A percentile compares a stretch with the other conserved stretches of the same genome.
These are phyloP conservation scores for button mushroom (Agaricus bisporus) DNA, from an alignment of 768 basidiomycete genomes.

Conservation along the genomic window DNA sequence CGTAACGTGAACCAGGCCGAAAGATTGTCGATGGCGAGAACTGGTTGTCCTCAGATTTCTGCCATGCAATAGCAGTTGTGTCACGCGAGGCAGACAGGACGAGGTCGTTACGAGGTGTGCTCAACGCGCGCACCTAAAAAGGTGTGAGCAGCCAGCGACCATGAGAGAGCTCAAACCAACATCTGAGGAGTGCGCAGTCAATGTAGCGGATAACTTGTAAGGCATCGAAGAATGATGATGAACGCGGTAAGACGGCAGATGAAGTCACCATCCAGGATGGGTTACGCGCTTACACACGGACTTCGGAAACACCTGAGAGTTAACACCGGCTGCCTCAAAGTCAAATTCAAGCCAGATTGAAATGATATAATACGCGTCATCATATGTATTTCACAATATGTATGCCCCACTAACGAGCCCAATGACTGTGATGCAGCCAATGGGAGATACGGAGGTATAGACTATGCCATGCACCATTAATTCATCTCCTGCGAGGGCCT, in stretches of 20 bases:
- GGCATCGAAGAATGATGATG: constrained; percentile 17
- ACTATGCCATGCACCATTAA: constrained; percentile 84
- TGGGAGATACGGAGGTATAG: constrained; percentile 88
- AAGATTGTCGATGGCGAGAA: constrained; percentile 54
- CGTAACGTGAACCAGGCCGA: constrained; percentile 63
- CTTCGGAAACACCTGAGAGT: no score
- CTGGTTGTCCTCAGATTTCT: constrained; percentile 37
- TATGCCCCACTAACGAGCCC: constrained; percentile 87
- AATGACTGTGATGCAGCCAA: constrained; percentile 45
- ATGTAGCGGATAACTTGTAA: constrained; percentile 26
- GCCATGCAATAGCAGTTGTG: constrained; percentile 86
- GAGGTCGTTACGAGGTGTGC: constrained; percentile 67
- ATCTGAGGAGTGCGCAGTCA: constrained; percentile 26
- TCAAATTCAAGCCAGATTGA: no score
- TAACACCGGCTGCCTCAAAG: no score
- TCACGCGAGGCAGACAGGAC: constrained; percentile 91
- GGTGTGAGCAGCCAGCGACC: constrained; percentile 10
- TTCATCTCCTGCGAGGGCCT: constrained; percentile 89
- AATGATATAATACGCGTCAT: no score
- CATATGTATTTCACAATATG: constrained; percentile 33
- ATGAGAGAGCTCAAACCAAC: constrained; percentile 14
- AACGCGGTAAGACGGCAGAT: not conserved
- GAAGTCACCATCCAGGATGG: not conserved
- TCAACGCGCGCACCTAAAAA: constrained; percentile 75
- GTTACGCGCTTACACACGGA: not conserved